phyloP scores from a whole-genome alignment of 345 rosid genomes.

The Abelmoschus esculentus region DNA sequence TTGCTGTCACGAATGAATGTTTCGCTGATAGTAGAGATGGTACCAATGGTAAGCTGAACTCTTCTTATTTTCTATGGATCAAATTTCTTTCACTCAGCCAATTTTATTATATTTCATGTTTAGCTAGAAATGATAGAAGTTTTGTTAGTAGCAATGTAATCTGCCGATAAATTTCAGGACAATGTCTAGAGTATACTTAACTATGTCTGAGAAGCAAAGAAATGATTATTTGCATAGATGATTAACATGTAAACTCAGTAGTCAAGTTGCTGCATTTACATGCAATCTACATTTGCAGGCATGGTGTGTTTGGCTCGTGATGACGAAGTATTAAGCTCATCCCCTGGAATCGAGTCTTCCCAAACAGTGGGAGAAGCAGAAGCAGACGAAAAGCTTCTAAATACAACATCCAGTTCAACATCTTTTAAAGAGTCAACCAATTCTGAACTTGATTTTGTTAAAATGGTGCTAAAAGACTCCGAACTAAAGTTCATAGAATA shows the following conservation, averaged over 20 bases:
- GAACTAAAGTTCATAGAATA: slow-evolving; percentile 39
- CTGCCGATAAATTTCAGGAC: background rate
- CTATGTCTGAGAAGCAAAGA: background rate
- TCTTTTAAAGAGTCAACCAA: slow-evolving; percentile 23
- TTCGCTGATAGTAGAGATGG: slow-evolving; percentile 24
- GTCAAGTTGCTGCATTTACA: background rate
- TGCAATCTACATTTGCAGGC: slow-evolving; percentile 21
- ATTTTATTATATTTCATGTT: too few relatives aligned
- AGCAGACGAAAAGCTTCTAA: slow-evolving; percentile 6
- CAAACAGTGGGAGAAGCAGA: slow-evolving; percentile 25
- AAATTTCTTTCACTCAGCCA: too few relatives aligned
- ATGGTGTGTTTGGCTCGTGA: slow-evolving; percentile 14
- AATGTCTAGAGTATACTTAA: background rate
- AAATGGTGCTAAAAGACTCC: slow-evolving; percentile 33
- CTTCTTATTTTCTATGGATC: background rate
- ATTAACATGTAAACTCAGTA: background rate
- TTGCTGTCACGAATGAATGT: slow-evolving; percentile 25
- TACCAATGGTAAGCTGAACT: slow-evolving; percentile 17
- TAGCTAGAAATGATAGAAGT: too few relatives aligned
- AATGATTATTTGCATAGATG: background rate
- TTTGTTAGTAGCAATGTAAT: too few relatives aligned
- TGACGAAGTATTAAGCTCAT: slow-evolving; percentile 12
- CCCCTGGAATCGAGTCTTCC: slow-evolving; percentile 19
- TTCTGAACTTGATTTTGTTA: slow-evolving; percentile 61
- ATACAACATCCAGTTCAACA: slow-evolving; percentile 15